Base-by-base conservation (phyloP, 2,329 filamentous ascomycete species). In the Tolypocladium paradoxum region DNA sequence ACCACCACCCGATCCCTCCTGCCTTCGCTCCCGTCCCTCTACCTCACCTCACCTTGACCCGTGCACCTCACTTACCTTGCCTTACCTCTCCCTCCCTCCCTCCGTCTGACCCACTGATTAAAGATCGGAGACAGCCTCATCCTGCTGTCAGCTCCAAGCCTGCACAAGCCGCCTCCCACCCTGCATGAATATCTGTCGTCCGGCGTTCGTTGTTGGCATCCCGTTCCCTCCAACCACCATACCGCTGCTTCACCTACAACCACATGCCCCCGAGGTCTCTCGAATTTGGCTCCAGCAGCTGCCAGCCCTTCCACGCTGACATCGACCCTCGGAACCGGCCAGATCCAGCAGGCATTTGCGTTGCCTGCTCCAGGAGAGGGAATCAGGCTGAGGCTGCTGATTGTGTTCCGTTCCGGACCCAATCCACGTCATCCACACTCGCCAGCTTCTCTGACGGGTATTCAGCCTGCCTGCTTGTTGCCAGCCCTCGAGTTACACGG, bases 401-500 rank as follows among this genome's bases (percentile, higher is more conserved):
- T 31, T 29, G 40, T n/a, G 31, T 24, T 34, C 29, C 24, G 9
- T 36, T n/a, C 34, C 29, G 37, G 31, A 16, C 31, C 16, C 22
- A 35, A 14, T 20, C 34, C 33, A 33, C 48, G 20, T 16, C 34
- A 24, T 37, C 40, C 35, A n/a, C 34, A 31, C 36, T 24, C 47
- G 45, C 45, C 20, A 31, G 18, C 48, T 49, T 43, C 46, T 49
- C 38, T 49, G 27, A 48, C 40, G 34, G 50, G 34, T 46, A 38
- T 51, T 50, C 51, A 48, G 49, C 53, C 53, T 52, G 52, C 52
- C 43, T 35, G 53, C 54, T 49, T 40, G 47, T 53, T 53, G 53
- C 54, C 54, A 56, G 55, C 38, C 53, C 35, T 56, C 53, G 53
- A 55, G 61, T 62, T 60, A 61, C 61, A 62, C 61, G 40, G 52